Base-by-base conservation (phyloP, 225 moss, liverwort and hornwort species). In the Physcomitrellopsis africana region DNA sequence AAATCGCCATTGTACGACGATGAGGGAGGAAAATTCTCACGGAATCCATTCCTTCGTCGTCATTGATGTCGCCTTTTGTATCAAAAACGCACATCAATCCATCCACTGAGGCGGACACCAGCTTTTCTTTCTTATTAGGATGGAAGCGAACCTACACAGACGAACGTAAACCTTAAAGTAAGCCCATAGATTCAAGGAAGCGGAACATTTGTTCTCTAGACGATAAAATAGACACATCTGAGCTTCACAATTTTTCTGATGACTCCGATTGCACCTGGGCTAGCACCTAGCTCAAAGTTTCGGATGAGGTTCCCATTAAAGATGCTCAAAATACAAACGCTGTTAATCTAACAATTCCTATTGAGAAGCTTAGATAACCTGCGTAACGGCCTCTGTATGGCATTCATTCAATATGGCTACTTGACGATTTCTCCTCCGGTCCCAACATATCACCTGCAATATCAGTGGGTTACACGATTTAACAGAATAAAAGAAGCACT, bases 331-430 rank as follows among this genome's bases (percentile, higher is more conserved):
- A 76, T 72, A 74, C 63, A 48, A 76, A 80, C 24, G 1, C 65
- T 52, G 47, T 72, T 86, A 80, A 77, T 67, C 83, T 1, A 84
- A 83, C 66, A 79, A 84, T 78, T 80, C 84, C 81, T 82, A 77
- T 65, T 81, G 71, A 88, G 82, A 69, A 82, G 68, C 82, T 82
- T 80, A 75, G 73, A 79, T 65, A 85, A 95, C 95, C 92, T 99
- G 91, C 70, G 99, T 99, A 68, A 99, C 99, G 80, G 94, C 89
- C 84, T 99, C 99, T 51, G 89, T 89, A 67, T 99, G 95, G 59
- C 81, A 84, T 56, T 94, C 94, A 46, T 95, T 93, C 78, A 87
- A 83, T 37, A 70, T 77, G 45, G 89, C 86, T 16, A 80, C 60
- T 80, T 84, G 82, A 18, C 84, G 84, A 68, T 86, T 92, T 44